Percentiles rank a stretch among this genome's conserved stretches.
Evolutionary conservation across 352 stramenopile species (phyloP).

Genomic region (Phytopythium montanum): DNA sequence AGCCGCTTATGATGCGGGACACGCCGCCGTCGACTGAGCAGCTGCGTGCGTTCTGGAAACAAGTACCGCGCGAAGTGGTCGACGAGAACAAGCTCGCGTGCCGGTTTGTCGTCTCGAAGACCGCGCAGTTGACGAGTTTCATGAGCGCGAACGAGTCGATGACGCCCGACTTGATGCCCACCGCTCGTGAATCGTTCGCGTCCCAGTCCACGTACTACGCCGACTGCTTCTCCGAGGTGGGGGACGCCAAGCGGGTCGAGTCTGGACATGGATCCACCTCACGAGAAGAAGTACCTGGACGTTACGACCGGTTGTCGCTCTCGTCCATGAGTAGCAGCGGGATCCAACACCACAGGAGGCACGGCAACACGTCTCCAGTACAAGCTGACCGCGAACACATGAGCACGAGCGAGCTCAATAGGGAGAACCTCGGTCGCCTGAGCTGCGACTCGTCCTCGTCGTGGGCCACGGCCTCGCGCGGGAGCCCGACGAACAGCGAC

Average conservation of each 20-base stretch:
- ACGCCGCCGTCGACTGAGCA: constrained; percentile 28
- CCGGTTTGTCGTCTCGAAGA: constrained; percentile 26
- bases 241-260: not conserved
- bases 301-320: not conserved
- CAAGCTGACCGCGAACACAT: too few species aligned
- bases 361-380: not conserved
- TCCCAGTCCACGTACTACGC: constrained; percentile 7
- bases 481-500: constrained; percentile 5
- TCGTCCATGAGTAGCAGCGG: constrained; percentile 1
- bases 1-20: not conserved
- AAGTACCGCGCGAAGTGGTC: constrained; percentile 43
- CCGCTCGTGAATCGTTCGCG: not conserved
- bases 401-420: not conserved
- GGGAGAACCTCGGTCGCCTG: not conserved
- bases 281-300: not conserved
- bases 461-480: constrained; percentile 1
- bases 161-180: not conserved
- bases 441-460: not conserved
- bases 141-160: constrained; percentile 2
- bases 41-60: constrained; percentile 53
- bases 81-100: constrained; percentile 68
- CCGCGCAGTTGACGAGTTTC: constrained; percentile 6
- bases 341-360: not conserved
- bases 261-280: not conserved
- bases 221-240: constrained; percentile 1